Evolutionary conservation across 2,329 filamentous ascomycete genomes (phyloP), one percentile per base, ranked within the genome.

Genomic region (Phaeosphaeriaceae sp.): DNA sequence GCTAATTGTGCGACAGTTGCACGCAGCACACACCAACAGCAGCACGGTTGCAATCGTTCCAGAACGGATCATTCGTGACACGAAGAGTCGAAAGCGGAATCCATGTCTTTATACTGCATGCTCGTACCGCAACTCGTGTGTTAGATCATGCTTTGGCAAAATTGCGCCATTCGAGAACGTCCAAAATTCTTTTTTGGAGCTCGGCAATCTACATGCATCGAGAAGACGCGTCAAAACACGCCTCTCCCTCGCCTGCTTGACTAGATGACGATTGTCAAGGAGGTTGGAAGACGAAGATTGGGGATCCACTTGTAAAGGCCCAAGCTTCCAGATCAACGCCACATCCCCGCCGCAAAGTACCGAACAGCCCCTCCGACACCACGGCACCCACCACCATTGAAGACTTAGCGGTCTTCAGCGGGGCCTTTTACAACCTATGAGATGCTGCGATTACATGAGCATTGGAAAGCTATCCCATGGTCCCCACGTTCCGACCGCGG

Each of bases 1-100:
- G 63, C 63, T 66, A 66, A 66, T 66, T 60, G 45, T 52, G 27
- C 25, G 46, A 51, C 56, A 62, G 48, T 40, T 25, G 31, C 33
- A 56, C 55, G 58, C 58, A 61, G 59, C 48, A 15, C 31, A 36
- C 13, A 7, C 31, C 31, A 13, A 11, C 31, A 36, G 59, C 33
- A 46, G 20, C 41, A 20, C 41, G n/a, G 20, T 44, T 22, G 15
- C 41, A 13, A 20, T 7, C 11, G 20, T 27, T 27, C 22, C 27
- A 48, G 22, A 48, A 48, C 31, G 13, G 31, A 36, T 36, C 6
- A 11, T 3, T 13, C 9, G 13, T 36, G 31, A 36, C 9, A 36
- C 31, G 31, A 36, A 13, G 3, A 36, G 31, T 27, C 31, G 31
- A 36, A 13, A 36, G 7, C 7, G 31, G n/a, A 36, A 15, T 11